phyloP scores from a whole-genome alignment of 1,284 basidiomycete genomes.

The Meripilus lineatus region DNA sequence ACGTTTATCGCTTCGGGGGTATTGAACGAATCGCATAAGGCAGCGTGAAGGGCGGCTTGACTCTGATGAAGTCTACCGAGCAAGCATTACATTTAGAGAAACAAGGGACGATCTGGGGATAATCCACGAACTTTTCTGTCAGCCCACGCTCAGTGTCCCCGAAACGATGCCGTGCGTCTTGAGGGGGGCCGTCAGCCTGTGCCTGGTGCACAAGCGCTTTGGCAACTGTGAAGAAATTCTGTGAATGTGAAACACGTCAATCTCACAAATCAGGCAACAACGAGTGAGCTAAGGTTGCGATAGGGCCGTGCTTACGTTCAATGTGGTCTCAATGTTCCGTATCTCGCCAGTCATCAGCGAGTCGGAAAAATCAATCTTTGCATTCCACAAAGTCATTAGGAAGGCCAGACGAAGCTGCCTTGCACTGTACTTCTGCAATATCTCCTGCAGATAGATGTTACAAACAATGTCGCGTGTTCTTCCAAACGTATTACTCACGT shows the following conservation, averaged over 20 bases:
- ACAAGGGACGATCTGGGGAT: no score
- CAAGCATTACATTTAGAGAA: no score
- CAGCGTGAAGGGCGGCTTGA: slow-evolving; percentile 80
- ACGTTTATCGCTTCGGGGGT: slow-evolving; percentile 81
- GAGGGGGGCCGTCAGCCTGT: slow-evolving; percentile 40
- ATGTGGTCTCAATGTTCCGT: slow-evolving; percentile 76
- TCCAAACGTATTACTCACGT: slow-evolving; percentile 50
- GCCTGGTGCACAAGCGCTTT: slow-evolving; percentile 74
- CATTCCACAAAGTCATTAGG: slow-evolving; percentile 88
- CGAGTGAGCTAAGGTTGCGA: neutral
- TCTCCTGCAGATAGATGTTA: slow-evolving; percentile 57
- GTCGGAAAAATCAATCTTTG: slow-evolving; percentile 93
- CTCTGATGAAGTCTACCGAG: slow-evolving; percentile 66
- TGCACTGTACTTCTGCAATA: slow-evolving; percentile 81
- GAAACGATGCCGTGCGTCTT: slow-evolving; percentile 61
- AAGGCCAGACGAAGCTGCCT: slow-evolving; percentile 95
- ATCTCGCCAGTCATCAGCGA: slow-evolving; percentile 88
- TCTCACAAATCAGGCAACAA: no score
- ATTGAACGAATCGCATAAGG: slow-evolving; percentile 97
- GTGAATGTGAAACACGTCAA: no score
- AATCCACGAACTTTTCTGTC: slow-evolving; percentile 57
- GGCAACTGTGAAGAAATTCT: slow-evolving; percentile 94
- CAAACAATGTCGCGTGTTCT: slow-evolving; percentile 1
- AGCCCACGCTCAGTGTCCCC: slow-evolving; percentile 64
- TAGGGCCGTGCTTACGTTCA: slow-evolving; percentile 74